Conservation (phyloP, 2,329 filamentous ascomycete genomes). For the Dothistroma pini region DNA sequence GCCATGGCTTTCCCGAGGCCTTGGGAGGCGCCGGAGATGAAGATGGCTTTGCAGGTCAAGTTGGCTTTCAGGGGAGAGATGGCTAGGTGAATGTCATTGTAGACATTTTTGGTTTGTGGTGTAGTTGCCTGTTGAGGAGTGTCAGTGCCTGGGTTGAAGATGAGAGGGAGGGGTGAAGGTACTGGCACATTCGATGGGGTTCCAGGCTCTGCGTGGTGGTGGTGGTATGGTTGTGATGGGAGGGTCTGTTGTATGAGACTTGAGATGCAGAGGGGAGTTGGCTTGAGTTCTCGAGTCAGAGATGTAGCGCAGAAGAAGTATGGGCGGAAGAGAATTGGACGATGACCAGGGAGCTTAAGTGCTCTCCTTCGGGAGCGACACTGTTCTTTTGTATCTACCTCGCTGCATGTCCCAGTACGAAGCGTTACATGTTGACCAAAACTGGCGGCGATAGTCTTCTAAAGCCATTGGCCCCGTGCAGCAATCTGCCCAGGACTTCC, state of each 20-base stretch:
- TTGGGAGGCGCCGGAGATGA: constrained; percentile 49
- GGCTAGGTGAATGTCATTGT: constrained; percentile 34
- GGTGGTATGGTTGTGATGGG: constrained; percentile 11
- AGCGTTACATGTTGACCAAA: neutral
- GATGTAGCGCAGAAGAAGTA: neutral
- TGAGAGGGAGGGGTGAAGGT: neutral
- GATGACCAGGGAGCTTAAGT: neutral
- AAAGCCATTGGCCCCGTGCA: neutral
- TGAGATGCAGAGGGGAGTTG: neutral
- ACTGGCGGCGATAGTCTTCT: neutral
- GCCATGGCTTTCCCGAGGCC: constrained; percentile 49
- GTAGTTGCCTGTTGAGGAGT: constrained; percentile 15
- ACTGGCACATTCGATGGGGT: constrained; percentile 23
- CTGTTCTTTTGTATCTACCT: neutral
- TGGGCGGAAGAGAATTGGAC: neutral
- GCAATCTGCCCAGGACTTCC: neutral
- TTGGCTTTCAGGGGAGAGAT: constrained; percentile 33
- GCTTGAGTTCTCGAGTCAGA: neutral
- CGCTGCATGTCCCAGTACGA: neutral
- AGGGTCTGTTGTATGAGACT: neutral
- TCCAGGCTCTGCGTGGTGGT: constrained; percentile 19
- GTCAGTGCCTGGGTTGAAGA: neutral
- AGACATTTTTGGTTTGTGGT: constrained; percentile 21
- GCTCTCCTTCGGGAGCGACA: neutral
- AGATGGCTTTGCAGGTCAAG: constrained; percentile 42